These are phyloP conservation scores for Dispira parvispora DNA, from an alignment of 192 early-diverging fungal genomes.

Conservation along the genomic window DNA sequence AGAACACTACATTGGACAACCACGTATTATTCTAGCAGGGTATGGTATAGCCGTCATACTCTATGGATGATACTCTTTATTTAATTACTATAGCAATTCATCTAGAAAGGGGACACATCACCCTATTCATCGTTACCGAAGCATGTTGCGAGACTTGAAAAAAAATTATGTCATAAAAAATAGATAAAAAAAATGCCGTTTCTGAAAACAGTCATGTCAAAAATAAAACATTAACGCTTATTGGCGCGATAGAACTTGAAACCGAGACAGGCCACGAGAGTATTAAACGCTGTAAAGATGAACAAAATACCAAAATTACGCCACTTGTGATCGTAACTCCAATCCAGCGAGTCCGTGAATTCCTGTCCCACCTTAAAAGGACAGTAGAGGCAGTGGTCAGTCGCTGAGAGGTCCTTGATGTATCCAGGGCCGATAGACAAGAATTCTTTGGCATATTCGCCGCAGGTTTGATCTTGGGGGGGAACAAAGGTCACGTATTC, in stretches of 20 bases:
- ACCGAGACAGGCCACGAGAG: slow-evolving; percentile 23
- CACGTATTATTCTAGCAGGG: too few species aligned
- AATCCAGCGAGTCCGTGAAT: slow-evolving; percentile 23
- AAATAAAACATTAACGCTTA: slow-evolving; percentile 17
- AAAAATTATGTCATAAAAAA: too few species aligned
- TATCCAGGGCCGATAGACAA: slow-evolving; percentile 22
- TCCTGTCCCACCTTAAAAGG: slow-evolving; percentile 21
- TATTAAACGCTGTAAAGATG: slow-evolving; percentile 40
- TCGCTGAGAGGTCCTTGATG: slow-evolving; percentile 20
- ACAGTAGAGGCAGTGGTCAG: slow-evolving; percentile 32
- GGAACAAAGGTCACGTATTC: slow-evolving; percentile 28
- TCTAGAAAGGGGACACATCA: too few species aligned
- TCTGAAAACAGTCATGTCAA: too few species aligned
- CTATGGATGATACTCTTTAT: too few species aligned
- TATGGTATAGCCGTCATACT: too few species aligned
- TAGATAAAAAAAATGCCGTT: too few species aligned
- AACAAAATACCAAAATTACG: slow-evolving; percentile 52
- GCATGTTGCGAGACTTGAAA: too few species aligned
- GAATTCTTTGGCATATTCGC: slow-evolving; percentile 29
- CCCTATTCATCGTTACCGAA: too few species aligned
- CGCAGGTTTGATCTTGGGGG: slow-evolving; percentile 29
- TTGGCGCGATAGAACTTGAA: slow-evolving; percentile 24
- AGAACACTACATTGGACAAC: too few species aligned
- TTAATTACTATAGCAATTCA: too few species aligned
- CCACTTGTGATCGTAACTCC: slow-evolving; percentile 42